Base-by-base conservation (phyloP, 306 rosid species). In the Fragaria iinumae region DNA sequence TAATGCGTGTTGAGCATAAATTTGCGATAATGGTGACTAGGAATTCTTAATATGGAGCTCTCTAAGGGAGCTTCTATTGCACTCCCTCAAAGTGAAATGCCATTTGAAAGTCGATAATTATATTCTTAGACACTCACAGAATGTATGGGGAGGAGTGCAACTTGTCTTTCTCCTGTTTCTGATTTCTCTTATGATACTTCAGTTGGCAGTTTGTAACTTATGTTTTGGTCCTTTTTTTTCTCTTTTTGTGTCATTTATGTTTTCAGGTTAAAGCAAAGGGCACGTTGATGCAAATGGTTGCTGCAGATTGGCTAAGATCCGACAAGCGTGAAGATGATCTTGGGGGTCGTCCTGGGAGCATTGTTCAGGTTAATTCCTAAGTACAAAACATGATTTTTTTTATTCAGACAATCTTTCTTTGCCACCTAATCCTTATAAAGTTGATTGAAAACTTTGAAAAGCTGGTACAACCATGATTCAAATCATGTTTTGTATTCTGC, bases 251-350 rank as follows among this genome's bases (percentile, higher is more conserved):
- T 38, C 27, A 23, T 56, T 59, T 43, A 74, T 47, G 41, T 43
- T 77, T 75, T 38, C 82, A 93, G 98, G 83, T 89, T 70, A 93
- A 93, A 83, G 96, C 96, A 76, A 82, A 84, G 56, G 85, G 87
- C 71, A 88, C 91, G 4, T 45, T 88, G 84, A 91, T 88, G 96
- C 90, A 91, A 86, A 23, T 93, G 91, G 95, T 89, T 32, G 96
- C 92, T 78, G 93, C 89, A n/a, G 98, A 93, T 77, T 93, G 98
- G 98, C 84, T 91, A 48, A 72, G 80, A 74, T 87, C 97, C 14
- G 86, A 86, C 81, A 72, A 70, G 69, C 83, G 90, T 83, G 97
- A 88, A 87, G 97, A 91, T 74, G 78, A 89, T 83, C 89, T 93
- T 47, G 86, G 88, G 80, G 81, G 91, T 74, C 97, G 93, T 67